Evolutionary conservation across 139 green algal species (phyloP), one percentile per base, ranked within the genome.

Genomic region (Picochlorum sp.): DNA sequence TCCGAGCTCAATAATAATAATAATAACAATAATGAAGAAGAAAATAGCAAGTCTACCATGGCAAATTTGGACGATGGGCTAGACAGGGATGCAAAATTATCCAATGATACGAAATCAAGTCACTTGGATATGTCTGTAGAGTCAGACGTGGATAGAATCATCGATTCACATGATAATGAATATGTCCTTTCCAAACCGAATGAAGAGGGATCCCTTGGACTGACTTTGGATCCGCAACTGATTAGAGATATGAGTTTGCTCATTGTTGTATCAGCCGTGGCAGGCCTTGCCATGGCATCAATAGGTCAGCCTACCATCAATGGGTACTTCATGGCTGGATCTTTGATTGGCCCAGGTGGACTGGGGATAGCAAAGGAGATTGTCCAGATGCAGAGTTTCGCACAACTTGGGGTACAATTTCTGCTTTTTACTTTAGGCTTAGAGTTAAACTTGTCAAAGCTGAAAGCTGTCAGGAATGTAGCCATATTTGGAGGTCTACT

Each of bases 121-220:
- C 4, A 61, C 37, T 28, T 35, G 28, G 55, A 36, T 32, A 52
- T 54, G 41, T 35, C n/a, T 25, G 32, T 18, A 0, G 70, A 85
- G 63, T 39, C 79, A 5, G 85, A 89, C 29, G 88, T 98, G 13
- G 88, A 94, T 32, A 64, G 91, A 6, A 91, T 98, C 35, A 92
- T 98, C 44, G 91, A 98, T 69, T 82, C 77, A 0, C 73, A 96
- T 28, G 90, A 96, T 76, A 98, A 97, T 57, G 91, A 94, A 58
- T 98, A 95, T 61, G 87, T 98, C n/a, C 83, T 98, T 32, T 97
- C 91, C 20, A 89, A 85, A 35, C 82, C 91, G 12, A 92, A 89
- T 70, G 62, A 66, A 36, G 81, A 83, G n/a, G 66, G 65, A 3
- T 61, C 83, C 0, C 78, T 90, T 51, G 82, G 88, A 2, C 64